Conservation (phyloP, 495 filamentous ascomycete genomes). For the Lasiosphaeris hirsuta region DNA sequence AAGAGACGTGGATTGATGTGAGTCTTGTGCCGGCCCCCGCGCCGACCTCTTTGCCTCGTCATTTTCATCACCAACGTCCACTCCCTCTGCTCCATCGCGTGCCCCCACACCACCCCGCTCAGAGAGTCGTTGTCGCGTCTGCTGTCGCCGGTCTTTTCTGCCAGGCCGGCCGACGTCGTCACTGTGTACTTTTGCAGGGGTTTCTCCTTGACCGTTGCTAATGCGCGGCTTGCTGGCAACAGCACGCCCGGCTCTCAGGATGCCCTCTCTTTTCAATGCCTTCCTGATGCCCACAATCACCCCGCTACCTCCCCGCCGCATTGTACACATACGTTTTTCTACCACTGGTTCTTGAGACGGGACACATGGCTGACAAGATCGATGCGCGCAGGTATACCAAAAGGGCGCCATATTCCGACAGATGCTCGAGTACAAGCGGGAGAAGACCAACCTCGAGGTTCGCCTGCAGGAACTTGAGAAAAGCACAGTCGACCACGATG, state of each 20-base stretch:
- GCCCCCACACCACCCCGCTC: constrained; percentile 8
- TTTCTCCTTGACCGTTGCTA: constrained; percentile 43
- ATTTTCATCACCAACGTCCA: constrained; percentile 12
- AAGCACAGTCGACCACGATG: constrained; percentile 74
- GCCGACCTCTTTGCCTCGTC: constrained; percentile 14
- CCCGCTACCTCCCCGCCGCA: constrained; percentile 26
- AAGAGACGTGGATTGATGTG: constrained; percentile 79
- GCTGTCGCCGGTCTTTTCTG: constrained; percentile 4
- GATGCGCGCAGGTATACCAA: constrained; percentile 69
- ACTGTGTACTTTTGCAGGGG: constrained; percentile 25
- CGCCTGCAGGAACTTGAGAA: constrained; percentile 74
- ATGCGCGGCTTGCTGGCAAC: constrained; percentile 47
- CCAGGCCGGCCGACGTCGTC: constrained; percentile 22
- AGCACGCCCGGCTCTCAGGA: constrained; percentile 34
- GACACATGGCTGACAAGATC: constrained; percentile 31
- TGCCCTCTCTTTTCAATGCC: constrained; percentile 24
- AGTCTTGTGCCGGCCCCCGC: constrained; percentile 45
- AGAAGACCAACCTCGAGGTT: constrained; percentile 71
- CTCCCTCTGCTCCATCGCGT: constrained; percentile 8
- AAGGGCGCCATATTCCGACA: constrained; percentile 97
- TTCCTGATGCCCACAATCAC: constrained; percentile 17
- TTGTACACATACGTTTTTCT: constrained; percentile 24
- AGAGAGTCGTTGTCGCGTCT: constrained; percentile 12
- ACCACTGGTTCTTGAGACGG: constrained; percentile 22
- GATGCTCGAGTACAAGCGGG: constrained; percentile 95